Base-by-base conservation (phyloP, 305 asterid genomes). In the Caryopteris hybrid region DNA sequence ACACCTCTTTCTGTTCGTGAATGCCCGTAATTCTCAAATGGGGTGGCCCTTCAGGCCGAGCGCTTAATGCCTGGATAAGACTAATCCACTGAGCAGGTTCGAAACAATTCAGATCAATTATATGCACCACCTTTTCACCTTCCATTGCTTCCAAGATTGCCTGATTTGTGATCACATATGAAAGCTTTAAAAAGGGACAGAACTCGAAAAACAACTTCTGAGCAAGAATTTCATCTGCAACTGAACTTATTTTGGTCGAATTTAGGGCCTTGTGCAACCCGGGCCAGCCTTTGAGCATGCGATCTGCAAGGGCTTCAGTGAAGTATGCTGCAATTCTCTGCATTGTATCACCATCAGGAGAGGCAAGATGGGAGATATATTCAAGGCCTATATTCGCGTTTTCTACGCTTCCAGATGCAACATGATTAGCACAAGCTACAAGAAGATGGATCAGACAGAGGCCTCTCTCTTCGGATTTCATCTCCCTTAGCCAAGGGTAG, bases 71-170 rank as follows among this genome's bases (percentile, higher is more conserved):
- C 67, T 69, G 90, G 12, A 88, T 80, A 61, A 88, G 87, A 2
- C 74, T 63, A 36, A 79, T 25, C 95, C 92, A 88, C 61, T 82
- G 88, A 0, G 82, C 81, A 4, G 92, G 90, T 76, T 88, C 88
- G 47, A 74, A 77, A 1, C 79, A 64, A 62, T 82, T 70, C n/a
- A 88, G 83, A 76, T 88, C 95, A 23, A 85, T 70, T 7, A 88
- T 83, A 76, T 88, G 90, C 6, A 88, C 85, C 18, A 88, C 80
- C 39, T 76, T 84, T 72, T 88, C 92, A 17, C 83, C 90, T 70
- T 84, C 87, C 92, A 88, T 82, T 1, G 95, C 86, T 61, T 88
- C 90, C 47, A 88, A 39, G 45, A 88, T 88, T 0, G 87, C 88
- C 46, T 85, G 87, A 51, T 88, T 88, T 7, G 95, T 84, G 73